Conservation (phyloP, 2,329 filamentous ascomycete genomes). For the Mollisia scopiformis region DNA sequence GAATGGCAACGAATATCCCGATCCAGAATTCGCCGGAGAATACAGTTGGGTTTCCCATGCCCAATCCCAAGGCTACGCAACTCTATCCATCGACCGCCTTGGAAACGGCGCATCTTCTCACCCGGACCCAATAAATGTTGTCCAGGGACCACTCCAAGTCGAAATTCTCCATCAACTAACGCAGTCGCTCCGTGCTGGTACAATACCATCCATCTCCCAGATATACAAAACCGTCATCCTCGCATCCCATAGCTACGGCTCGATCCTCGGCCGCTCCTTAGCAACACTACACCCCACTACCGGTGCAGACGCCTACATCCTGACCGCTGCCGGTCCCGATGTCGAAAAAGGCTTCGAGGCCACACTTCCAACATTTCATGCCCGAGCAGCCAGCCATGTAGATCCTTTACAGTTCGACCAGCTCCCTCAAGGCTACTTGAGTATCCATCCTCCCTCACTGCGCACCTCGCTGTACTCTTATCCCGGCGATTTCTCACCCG, state of each 20-base stretch:
- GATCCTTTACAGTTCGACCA: not conserved
- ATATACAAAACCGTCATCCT: conserved; percentile 29
- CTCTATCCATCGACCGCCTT: conserved; percentile 19
- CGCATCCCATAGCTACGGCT: conserved; percentile 47
- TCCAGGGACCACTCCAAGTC: conserved; percentile 24
- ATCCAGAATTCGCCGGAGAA: not conserved
- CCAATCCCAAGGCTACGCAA: conserved; percentile 16
- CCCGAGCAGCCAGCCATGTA: not conserved
- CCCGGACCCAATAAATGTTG: conserved; percentile 24
- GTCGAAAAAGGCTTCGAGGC: not conserved
- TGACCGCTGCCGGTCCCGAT: not conserved
- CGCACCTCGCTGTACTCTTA: not conserved
- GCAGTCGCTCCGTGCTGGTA: not conserved
- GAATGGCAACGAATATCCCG: not conserved
- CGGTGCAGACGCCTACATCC: not conserved
- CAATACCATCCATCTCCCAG: conserved; percentile 3
- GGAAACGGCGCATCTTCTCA: conserved; percentile 20
- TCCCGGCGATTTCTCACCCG: conserved; percentile 1
- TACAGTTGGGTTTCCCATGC: conserved; percentile 20
- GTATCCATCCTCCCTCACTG: not conserved
- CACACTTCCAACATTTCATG: not conserved
- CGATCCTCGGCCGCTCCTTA: not conserved
- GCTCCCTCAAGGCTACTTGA: not conserved
- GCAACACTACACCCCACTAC: not conserved
- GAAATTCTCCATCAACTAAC: conserved; percentile 11